Percentiles rank a stretch among this genome's conserved stretches.
phyloP scores from a whole-genome alignment of 495 filamentous ascomycete species.

The Neurospora pannonica region DNA sequence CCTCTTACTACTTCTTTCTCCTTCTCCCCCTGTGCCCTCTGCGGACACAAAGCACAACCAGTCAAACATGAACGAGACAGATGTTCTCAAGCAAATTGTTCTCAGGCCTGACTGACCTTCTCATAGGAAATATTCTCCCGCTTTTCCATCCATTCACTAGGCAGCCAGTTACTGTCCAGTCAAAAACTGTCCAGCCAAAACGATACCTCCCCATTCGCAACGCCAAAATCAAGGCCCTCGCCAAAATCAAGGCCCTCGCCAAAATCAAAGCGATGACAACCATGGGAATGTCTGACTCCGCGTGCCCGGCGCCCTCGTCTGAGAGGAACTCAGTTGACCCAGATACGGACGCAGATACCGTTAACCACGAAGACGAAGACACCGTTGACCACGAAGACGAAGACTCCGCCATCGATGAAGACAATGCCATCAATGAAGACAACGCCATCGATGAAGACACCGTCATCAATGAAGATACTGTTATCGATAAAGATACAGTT shows the following conservation, averaged over 20 bases:
- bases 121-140: not conserved
- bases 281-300: not conserved
- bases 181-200: not conserved
- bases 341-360: not conserved
- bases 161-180: not conserved
- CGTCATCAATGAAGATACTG: not conserved
- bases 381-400: not conserved
- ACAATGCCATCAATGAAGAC: not conserved
- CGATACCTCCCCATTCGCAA: not conserved
- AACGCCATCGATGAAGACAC: not conserved
- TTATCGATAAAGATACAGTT: not conserved
- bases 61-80: not conserved
- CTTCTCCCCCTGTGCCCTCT: not conserved
- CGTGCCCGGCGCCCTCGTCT: not conserved
- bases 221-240: not conserved
- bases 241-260: not conserved
- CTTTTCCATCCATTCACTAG: not conserved
- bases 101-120: not conserved
- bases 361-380: not conserved
- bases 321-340: not conserved
- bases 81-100: not conserved
- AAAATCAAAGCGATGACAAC: not conserved
- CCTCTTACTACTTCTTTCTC: not conserved
- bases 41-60: not conserved
- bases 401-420: not conserved